These are phyloP conservation scores for Aspergillus sp. DNA, from an alignment of 2,329 filamentous ascomycete genomes.

Conservation along the genomic window DNA sequence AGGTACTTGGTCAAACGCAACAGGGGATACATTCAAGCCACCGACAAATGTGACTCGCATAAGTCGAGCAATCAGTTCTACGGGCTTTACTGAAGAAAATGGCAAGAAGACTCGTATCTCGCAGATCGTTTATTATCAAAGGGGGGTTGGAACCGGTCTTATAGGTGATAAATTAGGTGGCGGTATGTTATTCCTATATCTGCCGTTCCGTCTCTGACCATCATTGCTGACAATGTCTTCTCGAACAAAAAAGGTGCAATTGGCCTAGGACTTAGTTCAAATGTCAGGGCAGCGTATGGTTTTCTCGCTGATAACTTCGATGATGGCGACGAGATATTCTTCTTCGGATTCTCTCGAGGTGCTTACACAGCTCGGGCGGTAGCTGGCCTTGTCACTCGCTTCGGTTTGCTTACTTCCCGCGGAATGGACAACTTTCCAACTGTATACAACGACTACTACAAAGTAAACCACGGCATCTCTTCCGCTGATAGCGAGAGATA, in stretches of 20 bases:
- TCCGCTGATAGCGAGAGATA: not conserved
- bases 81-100: not conserved
- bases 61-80: slow-evolving; percentile 2
- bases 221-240: not conserved
- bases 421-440: slow-evolving; percentile 3
- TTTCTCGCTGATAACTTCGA: slow-evolving; percentile 5
- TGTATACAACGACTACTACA: slow-evolving; percentile 3
- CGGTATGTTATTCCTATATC: not conserved
- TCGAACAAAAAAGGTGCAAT: not conserved
- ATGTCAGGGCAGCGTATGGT: slow-evolving; percentile 1
- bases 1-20: slow-evolving; percentile 2
- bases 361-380: slow-evolving; percentile 5
- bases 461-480: not conserved
- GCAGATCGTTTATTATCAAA: slow-evolving; percentile 3
- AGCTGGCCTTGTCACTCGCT: not conserved
- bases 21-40: not conserved
- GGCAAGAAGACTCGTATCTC: slow-evolving; percentile 1
- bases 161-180: slow-evolving; percentile 3
- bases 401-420: slow-evolving; percentile 1
- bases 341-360: slow-evolving; percentile 2
- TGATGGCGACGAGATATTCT: slow-evolving; percentile 3
- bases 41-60: slow-evolving; percentile 5
- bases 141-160: slow-evolving; percentile 1
- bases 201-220: not conserved
- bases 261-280: slow-evolving; percentile 1